phyloP scores from a whole-genome alignment of 345 rosid species.

The Theobroma cacao region DNA sequence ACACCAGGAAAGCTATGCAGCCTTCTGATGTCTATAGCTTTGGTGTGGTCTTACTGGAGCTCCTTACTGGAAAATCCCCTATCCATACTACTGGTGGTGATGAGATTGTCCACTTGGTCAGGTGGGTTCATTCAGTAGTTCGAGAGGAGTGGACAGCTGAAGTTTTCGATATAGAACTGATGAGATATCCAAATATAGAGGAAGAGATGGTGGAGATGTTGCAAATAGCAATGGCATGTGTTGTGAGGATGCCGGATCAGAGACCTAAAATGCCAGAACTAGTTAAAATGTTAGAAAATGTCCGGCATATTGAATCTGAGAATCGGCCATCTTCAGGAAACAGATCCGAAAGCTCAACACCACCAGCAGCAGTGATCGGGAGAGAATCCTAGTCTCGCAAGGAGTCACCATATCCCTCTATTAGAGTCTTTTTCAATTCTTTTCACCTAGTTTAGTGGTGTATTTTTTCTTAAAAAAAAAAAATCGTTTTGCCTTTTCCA shows the following conservation, averaged over 20 bases:
- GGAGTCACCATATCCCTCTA: neutral
- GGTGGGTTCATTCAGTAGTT: conserved; percentile 98
- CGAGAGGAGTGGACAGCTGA: conserved; percentile 99
- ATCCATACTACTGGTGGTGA: conserved; percentile 77
- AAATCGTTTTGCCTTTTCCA: neutral
- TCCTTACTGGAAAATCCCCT: conserved; percentile 91
- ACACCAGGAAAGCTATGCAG: conserved; percentile 88
- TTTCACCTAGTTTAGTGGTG: conserved; percentile 3
- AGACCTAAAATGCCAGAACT: conserved; percentile 81
- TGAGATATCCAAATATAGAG: conserved; percentile 85
- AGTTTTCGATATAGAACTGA: conserved; percentile 88
- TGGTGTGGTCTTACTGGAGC: conserved; percentile 90
- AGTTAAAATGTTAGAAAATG: conserved; percentile 71
- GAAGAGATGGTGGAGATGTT: conserved; percentile 99
- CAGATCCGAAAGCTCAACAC: conserved; percentile 55
- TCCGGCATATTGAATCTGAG: conserved; percentile 41
- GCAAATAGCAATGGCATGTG: conserved; percentile 95
- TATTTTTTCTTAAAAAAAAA: neutral
- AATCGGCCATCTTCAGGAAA: conserved; percentile 45
- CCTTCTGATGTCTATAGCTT: conserved; percentile 92
- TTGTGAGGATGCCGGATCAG: conserved; percentile 75
- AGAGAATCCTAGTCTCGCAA: conserved; percentile 20
- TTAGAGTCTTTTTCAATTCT: neutral
- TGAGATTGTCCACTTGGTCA: conserved; percentile 85
- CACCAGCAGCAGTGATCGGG: conserved; percentile 28